Evolutionary conservation across 371 early-diverging fungal species (phyloP), one percentile per base, ranked within the genome.

Genomic region (Mucor irregularis): DNA sequence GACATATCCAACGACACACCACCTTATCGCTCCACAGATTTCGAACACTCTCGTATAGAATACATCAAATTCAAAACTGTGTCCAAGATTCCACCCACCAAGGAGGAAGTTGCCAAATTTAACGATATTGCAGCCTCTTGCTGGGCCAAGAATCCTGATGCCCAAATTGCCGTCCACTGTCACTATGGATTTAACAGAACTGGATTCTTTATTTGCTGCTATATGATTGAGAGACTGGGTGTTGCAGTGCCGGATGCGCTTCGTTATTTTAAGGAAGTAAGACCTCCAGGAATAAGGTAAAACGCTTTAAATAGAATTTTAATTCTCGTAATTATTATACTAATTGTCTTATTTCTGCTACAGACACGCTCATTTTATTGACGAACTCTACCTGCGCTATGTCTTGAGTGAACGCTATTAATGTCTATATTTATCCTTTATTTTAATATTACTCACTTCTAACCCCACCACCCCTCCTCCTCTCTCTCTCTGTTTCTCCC

Each of bases 181-280:
- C 89, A 89, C 60, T 89, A 89, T 63, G 89, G 89, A 14, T 85
- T 82, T 49, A 84, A 85, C 61, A 74, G 89, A 16, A 89, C 88
- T 1, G 89, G 89, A 5, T 88, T 88, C 56, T 76, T 89, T 62
- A 73, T 89, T 17, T 84, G 85, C 50, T 84, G 79, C 14, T 89
- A 86, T 50, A 68, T 89, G 70, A 89, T 87, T 46, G 80, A 89
- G 39, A 68, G 66, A 44, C 59, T 79, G 39, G 71, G 76, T 29
- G 74, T 80, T 13, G 64, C 84, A 5, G 88, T 87, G 3, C 68
- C 78, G 14, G 84, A 84, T 26, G 88, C 88, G 3, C 48, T 87
- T 6, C 70, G 62, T 4, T 68, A 71, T 35, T 89, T 89, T 75
- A 83, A 77, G 17, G 69, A 73, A 29, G 82, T 79, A 13, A 78